These are phyloP conservation scores for Cladobotryum protrusum DNA, from an alignment of 2,329 filamentous ascomycete genomes.

Conservation along the genomic window DNA sequence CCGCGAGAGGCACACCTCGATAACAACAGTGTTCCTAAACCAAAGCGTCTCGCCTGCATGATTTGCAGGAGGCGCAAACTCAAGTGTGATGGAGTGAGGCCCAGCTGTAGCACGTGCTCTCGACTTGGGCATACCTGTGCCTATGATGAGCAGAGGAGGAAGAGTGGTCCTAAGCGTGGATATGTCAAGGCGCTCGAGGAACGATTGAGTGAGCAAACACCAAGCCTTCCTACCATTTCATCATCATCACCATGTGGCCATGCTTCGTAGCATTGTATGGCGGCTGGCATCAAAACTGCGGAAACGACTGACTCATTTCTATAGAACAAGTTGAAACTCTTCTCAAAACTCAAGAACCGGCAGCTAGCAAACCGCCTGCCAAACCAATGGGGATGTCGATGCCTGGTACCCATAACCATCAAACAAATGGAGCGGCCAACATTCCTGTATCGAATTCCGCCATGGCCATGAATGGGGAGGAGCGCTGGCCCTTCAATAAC, in stretches of 20 bases:
- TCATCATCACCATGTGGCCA: background rate
- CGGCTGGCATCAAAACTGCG: background rate
- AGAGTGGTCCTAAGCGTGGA: slow-evolving; percentile 89
- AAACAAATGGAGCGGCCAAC: slow-evolving; percentile 24
- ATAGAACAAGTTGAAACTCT: slow-evolving; percentile 89
- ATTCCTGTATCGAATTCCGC: slow-evolving; percentile 37
- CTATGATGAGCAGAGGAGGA: slow-evolving; percentile 87
- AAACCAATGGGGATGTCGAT: slow-evolving; percentile 26
- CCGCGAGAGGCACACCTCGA: slow-evolving; percentile 39
- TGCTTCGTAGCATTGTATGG: background rate
- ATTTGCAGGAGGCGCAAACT: slow-evolving; percentile 90
- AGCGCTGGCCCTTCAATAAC: slow-evolving; percentile 51
- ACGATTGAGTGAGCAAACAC: slow-evolving; percentile 64
- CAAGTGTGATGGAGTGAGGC: slow-evolving; percentile 77
- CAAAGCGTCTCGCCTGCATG: slow-evolving; percentile 93
- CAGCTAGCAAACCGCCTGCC: slow-evolving; percentile 20
- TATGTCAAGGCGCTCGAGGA: slow-evolving; percentile 94
- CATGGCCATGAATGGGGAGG: slow-evolving; percentile 42
- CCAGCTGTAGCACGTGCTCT: slow-evolving; percentile 82
- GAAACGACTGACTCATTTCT: slow-evolving; percentile 5
- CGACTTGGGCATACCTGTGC: slow-evolving; percentile 81
- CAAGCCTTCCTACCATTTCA: background rate
- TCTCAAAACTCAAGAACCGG: slow-evolving; percentile 64
- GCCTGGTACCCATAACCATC: slow-evolving; percentile 19
- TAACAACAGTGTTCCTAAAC: slow-evolving; percentile 60